Conservation (phyloP, 768 basidiomycete genomes). For the Pluteus cervinus region DNA sequence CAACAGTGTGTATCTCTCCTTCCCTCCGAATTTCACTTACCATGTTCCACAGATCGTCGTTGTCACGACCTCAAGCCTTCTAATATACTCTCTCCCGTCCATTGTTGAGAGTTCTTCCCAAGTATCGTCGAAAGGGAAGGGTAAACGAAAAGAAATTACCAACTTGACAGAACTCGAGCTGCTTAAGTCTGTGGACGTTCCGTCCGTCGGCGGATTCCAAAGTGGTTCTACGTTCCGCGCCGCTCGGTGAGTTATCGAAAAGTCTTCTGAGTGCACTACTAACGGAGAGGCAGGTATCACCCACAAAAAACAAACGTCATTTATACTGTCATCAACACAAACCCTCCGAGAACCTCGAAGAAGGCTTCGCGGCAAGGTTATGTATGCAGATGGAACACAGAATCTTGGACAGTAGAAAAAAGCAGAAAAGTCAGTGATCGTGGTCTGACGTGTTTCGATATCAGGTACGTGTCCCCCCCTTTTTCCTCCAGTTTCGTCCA, state of each 20-base stretch:
- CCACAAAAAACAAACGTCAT: constrained; percentile 44
- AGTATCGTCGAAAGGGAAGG: constrained; percentile 25
- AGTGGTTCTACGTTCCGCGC: constrained; percentile 58
- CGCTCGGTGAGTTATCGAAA: constrained; percentile 35
- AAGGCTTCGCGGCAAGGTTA: constrained; percentile 52
- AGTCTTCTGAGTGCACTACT: neutral
- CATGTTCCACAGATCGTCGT: constrained; percentile 50
- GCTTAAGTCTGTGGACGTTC: constrained; percentile 48
- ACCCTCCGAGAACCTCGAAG: constrained; percentile 50
- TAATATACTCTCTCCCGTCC: constrained; percentile 54
- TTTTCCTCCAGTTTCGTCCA: constrained; percentile 3
- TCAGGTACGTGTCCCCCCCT: constrained; percentile 48
- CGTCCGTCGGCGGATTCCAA: constrained; percentile 38
- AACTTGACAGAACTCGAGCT: constrained; percentile 29
- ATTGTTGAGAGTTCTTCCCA: constrained; percentile 9
- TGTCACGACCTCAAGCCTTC: constrained; percentile 56
- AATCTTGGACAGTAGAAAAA: constrained; percentile 61
- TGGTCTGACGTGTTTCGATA: constrained; percentile 81
- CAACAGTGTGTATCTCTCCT: constrained; percentile 38
- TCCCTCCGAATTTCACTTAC: constrained; percentile 2
- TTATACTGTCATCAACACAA: constrained; percentile 70
- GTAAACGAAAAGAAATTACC: constrained; percentile 20
- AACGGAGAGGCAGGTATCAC: constrained; percentile 40
- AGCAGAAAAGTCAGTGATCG: constrained; percentile 71
- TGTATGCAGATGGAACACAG: constrained; percentile 67